Base-by-base conservation (phyloP, 306 rosid genomes). In the Lupinus albus region DNA sequence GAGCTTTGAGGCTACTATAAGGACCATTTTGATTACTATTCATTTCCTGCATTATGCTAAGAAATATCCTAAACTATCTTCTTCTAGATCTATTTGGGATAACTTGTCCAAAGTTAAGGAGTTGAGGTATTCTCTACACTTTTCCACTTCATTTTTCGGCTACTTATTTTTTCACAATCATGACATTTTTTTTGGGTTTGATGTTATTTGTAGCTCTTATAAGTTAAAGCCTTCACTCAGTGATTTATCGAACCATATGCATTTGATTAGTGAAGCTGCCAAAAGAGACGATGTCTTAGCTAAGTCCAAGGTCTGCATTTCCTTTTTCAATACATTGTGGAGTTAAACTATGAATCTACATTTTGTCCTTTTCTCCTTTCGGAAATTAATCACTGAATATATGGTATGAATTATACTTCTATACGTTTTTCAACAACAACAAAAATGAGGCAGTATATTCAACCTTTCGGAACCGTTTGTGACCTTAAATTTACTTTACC, bases 291-390 rank as follows among this genome's bases (percentile, higher is more conserved):
- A 32, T 48, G 58, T 11, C 50, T 63, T 81, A 25, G 64, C 71
- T 41, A 66, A 60, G 39, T 83, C 94, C 58, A 64, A 89, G 99
- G 99, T 93, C 51, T 82, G 80, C 77, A 64, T 53, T 42, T 35
- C 61, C 45, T 17, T 65, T 72, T 58, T 44, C 35, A 35, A 56
- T 18, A 39, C 30, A 42, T 4, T 59, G 10, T 61, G 44, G 8
- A 61, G 55, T 39, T 77, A 12, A 69, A 57, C 47, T 66, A 6
- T 51, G 28, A 53, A 72, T 64, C 52, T 33, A 59, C 11, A n/a
- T n/a, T n/a, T n/a, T n/a, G n/a, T n/a, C 35, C 13, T 62, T 25
- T 15, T 1, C 41, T 17, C 16, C 41, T 11, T 21, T 38, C 39
- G 36, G 13, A 56, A 74, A 42, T 16, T 46, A 69, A 59, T 69